Conservation (phyloP, 257 asterid species). For the Oldenlandia corymbosa region DNA sequence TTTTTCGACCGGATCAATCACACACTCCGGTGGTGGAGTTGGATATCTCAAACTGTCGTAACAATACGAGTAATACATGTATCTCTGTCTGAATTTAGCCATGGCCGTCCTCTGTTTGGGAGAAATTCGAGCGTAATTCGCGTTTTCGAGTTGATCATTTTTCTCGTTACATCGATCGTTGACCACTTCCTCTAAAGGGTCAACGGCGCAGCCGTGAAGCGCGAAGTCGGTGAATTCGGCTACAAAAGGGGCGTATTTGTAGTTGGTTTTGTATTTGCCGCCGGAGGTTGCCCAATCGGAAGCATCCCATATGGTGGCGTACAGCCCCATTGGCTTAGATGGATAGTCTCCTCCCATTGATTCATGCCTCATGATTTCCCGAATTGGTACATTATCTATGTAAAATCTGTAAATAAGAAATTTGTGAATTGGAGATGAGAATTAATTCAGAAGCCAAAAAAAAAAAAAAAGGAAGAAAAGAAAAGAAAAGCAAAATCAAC, state of each 20-base stretch:
- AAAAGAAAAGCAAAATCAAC: too few relatives aligned
- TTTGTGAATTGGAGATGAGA: too few relatives aligned
- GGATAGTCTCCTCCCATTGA: constrained; percentile 90
- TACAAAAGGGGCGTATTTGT: constrained; percentile 83
- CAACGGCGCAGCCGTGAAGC: constrained; percentile 66
- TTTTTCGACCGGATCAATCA: constrained; percentile 44
- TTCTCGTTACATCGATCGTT: constrained; percentile 23
- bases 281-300: constrained; percentile 98
- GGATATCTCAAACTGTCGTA: constrained; percentile 58
- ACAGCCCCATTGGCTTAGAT: constrained; percentile 81
- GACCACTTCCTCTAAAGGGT: constrained; percentile 60
- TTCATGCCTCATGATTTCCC: constrained; percentile 53
- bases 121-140: constrained; percentile 38
- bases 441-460: too few relatives aligned
- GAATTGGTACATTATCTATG: constrained; percentile 70
- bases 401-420: constrained; percentile 51
- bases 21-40: constrained; percentile 64
- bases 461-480: background rate
- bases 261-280: constrained; percentile 65
- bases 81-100: constrained; percentile 50
- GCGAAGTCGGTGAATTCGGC: constrained; percentile 72
- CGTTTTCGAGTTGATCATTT: constrained; percentile 28
- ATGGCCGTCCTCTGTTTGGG: constrained; percentile 49
- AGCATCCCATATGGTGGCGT: constrained; percentile 96
- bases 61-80: constrained; percentile 83